phyloP scores from a whole-genome alignment of 495 filamentous ascomycete species.

The Neurospora sp. region DNA sequence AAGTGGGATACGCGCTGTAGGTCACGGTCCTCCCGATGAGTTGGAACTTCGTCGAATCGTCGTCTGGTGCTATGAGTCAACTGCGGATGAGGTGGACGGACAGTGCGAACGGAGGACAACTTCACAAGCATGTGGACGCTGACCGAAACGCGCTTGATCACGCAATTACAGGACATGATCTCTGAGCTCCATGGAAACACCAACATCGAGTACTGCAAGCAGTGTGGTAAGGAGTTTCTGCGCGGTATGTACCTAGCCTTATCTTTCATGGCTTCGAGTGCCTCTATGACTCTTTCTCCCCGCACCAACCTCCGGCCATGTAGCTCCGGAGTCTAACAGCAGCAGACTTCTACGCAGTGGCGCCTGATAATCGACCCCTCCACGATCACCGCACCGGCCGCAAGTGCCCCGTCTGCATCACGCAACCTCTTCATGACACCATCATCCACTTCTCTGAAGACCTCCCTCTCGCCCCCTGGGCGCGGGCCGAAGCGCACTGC shows the following conservation, averaged over 20 bases:
- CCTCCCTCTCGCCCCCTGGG: conserved; percentile 21
- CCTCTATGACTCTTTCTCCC: not conserved
- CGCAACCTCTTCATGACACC: conserved; percentile 25
- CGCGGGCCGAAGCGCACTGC: conserved; percentile 23
- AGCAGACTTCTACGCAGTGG: conserved; percentile 35
- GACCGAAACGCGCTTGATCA: not conserved
- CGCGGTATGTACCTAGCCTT: conserved; percentile 23
- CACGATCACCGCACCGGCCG: conserved; percentile 37
- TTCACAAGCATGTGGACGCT: not conserved
- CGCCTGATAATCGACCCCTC: conserved; percentile 30
- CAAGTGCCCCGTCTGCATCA: conserved; percentile 27
- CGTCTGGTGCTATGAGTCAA: not conserved
- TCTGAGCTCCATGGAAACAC: conserved; percentile 39
- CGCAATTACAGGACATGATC: conserved; percentile 18
- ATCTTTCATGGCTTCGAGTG: not conserved
- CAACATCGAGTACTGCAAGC: conserved; percentile 35
- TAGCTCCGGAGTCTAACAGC: not conserved
- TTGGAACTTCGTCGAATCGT: not conserved
- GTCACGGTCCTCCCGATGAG: not conserved
- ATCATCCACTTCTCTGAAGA: conserved; percentile 37
- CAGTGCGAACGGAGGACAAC: not conserved
- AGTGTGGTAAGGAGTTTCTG: conserved; percentile 36
- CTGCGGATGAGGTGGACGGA: not conserved
- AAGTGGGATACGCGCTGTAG: conserved; percentile 33
- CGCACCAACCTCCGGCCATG: not conserved